Conservation (phyloP, 2,329 filamentous ascomycete genomes). For the Nigrospora osmanthi region DNA sequence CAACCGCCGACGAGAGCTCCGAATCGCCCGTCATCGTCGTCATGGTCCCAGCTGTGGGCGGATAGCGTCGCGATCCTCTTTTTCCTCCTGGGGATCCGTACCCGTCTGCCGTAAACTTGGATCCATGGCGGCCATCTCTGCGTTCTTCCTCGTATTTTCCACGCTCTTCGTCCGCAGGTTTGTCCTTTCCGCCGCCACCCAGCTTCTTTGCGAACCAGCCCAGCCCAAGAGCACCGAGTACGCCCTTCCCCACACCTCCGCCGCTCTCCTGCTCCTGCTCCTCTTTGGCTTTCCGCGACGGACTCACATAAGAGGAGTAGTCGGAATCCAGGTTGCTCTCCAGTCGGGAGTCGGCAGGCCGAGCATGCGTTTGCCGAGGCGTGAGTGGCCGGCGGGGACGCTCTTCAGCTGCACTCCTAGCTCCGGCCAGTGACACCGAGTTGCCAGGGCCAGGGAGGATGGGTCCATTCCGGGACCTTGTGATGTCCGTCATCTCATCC, state of each 20-base stretch:
- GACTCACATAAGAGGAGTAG: slow-evolving; percentile 54
- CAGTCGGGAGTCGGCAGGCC: slow-evolving; percentile 26
- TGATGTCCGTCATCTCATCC: slow-evolving; percentile 35
- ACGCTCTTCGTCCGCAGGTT: slow-evolving; percentile 40
- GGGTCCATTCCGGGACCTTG: slow-evolving; percentile 25
- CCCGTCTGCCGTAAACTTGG: slow-evolving; percentile 63
- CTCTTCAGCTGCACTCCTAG: slow-evolving; percentile 36
- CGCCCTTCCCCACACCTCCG: slow-evolving; percentile 46
- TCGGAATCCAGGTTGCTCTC: slow-evolving; percentile 46
- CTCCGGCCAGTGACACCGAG: slow-evolving; percentile 34
- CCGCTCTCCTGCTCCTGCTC: slow-evolving; percentile 20
- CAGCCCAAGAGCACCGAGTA: slow-evolving; percentile 55
- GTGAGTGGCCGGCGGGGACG: slow-evolving; percentile 33
- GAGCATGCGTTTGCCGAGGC: slow-evolving; percentile 38
- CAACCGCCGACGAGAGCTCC: slow-evolving; percentile 28
- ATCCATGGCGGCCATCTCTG: slow-evolving; percentile 53
- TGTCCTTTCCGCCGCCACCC: slow-evolving; percentile 48
- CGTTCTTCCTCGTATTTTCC: slow-evolving; percentile 38
- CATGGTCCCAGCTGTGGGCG: slow-evolving; percentile 15
- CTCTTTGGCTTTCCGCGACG: slow-evolving; percentile 47
- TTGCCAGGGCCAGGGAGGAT: slow-evolving; percentile 39
- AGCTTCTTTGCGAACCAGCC: slow-evolving; percentile 63
- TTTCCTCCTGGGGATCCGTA: slow-evolving; percentile 40
- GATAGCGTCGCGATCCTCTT: slow-evolving; percentile 23
- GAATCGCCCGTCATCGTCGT: slow-evolving; percentile 19